Percentiles rank a stretch among this genome's conserved stretches.
phyloP scores from a whole-genome alignment of 768 basidiomycete species.

The Collybia mongolica region DNA sequence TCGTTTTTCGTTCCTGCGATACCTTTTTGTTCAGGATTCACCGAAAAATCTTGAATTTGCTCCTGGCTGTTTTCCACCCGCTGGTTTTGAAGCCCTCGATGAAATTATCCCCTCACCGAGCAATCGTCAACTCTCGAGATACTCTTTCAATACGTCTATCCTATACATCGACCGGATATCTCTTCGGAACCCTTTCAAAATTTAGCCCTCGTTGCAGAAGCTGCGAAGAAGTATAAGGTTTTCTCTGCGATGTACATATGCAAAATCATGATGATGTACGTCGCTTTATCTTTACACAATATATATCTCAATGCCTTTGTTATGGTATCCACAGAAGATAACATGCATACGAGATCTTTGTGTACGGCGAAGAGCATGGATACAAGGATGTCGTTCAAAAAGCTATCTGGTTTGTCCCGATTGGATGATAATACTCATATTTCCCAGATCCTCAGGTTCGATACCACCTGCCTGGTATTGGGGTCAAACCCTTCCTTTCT shows the following conservation, averaged over 20 bases:
- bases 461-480: too few species aligned
- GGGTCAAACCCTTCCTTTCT: too few species aligned
- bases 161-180: slow-evolving; percentile 7
- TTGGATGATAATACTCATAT: too few species aligned
- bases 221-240: not conserved
- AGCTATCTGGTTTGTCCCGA: too few species aligned
- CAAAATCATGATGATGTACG: not conserved
- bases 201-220: not conserved
- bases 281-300: too few species aligned
- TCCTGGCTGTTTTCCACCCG: slow-evolving; percentile 7
- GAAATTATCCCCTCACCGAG: slow-evolving; percentile 10
- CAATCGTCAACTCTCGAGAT: not conserved
- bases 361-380: too few species aligned
- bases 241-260: not conserved
- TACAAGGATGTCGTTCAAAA: too few species aligned
- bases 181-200: too few species aligned
- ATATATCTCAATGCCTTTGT: too few species aligned
- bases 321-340: too few species aligned
- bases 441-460: too few species aligned
- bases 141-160: slow-evolving; percentile 12
- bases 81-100: not conserved
- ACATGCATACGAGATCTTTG: too few species aligned
- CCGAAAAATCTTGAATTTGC: slow-evolving; percentile 7
- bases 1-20: slow-evolving; percentile 12
- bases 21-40: slow-evolving; percentile 11